Base-by-base conservation (phyloP, 192 early-diverging fungal genomes). In the Gonapodya sp. region DNA sequence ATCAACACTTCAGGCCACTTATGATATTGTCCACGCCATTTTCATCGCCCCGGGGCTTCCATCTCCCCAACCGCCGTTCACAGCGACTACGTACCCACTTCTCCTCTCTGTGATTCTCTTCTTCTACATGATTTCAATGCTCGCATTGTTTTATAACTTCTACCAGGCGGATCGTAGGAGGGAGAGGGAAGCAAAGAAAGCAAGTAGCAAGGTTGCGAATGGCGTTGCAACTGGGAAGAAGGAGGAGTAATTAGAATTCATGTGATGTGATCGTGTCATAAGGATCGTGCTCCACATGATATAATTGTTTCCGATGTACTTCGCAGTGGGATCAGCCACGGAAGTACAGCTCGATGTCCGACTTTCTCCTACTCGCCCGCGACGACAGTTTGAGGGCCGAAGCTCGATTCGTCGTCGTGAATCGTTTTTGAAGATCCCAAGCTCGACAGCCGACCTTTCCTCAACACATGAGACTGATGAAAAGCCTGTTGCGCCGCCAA, bases 51-150 rank as follows among this genome's bases (percentile, higher is more conserved):
- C 79, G 37, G 35, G 18, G 0, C 35, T 85, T 82, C 34, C 84
- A 8, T 72, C 82, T 37, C 81, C 18, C 75, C 75, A 80, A 8
- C 46, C 46, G 24, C 46, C 46, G 24, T 64, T 64, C 46, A 64
- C 46, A 64, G 77, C 79, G 73, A 82, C 83, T 37, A 83, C 85
- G 64, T 91, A 89, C 82, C 87, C 89, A 31, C 85, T 85, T 73
- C 80, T 84, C 35, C 83, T 88, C 79, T 86, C 87, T 34, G 84
- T 83, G 8, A 74, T 92, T 36, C 87, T 92, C 37, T 91, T 87
- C 82, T 81, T 88, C 80, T 92, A 92, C 87, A 92, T 92, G 91
- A 85, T 86, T 83, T 85, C 90, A 46, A 92, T 92, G 91, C 81
- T 92, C 73, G 89, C 87, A 18, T 82, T 92, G 35, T 92, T 92